Evolutionary conservation across 805 yeast species (phyloP).

Genomic region (Myxozyma neglecta): DNA sequence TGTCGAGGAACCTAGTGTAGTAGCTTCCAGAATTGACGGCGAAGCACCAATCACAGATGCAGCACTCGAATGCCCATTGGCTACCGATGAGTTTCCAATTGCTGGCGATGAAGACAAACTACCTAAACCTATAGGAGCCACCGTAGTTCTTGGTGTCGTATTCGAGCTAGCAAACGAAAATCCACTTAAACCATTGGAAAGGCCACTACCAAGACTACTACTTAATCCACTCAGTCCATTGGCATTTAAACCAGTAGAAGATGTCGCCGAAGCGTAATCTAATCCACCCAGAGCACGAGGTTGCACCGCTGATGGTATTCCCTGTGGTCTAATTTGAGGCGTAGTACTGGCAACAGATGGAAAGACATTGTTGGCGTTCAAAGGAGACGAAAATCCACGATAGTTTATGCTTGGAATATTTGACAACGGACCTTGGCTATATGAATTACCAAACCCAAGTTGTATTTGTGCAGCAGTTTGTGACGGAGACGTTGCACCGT

Average conservation of each 20-base stretch:
- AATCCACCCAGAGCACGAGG: slow-evolving; percentile 3
- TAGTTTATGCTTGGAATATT: slow-evolving; percentile 3
- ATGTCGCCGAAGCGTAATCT: slow-evolving; percentile 7
- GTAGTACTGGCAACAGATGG: not conserved
- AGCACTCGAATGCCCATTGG: not conserved
- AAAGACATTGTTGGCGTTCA: slow-evolving; percentile 11
- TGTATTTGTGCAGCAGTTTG: not conserved
- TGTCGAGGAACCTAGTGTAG: slow-evolving; percentile 4
- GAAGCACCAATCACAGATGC: not conserved
- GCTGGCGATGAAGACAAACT: slow-evolving; percentile 5
- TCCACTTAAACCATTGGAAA: not conserved
- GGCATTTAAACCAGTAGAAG: not conserved
- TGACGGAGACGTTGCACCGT: slow-evolving; percentile 2
- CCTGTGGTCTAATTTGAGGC: slow-evolving; percentile 7
- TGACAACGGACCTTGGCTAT: not conserved
- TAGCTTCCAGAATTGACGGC: not conserved
- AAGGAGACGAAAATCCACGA: slow-evolving; percentile 17
- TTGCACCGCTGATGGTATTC: not conserved
- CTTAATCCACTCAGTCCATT: slow-evolving; percentile 3
- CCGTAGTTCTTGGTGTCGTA: slow-evolving; percentile 4
- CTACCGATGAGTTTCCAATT: not conserved
- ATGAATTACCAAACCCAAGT: not conserved
- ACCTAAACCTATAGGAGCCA: slow-evolving; percentile 7
- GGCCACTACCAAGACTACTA: not conserved
- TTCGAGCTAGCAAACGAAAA: slow-evolving; percentile 8